phyloP scores from a whole-genome alignment of 805 yeast species.

The Ogataea philodendri region DNA sequence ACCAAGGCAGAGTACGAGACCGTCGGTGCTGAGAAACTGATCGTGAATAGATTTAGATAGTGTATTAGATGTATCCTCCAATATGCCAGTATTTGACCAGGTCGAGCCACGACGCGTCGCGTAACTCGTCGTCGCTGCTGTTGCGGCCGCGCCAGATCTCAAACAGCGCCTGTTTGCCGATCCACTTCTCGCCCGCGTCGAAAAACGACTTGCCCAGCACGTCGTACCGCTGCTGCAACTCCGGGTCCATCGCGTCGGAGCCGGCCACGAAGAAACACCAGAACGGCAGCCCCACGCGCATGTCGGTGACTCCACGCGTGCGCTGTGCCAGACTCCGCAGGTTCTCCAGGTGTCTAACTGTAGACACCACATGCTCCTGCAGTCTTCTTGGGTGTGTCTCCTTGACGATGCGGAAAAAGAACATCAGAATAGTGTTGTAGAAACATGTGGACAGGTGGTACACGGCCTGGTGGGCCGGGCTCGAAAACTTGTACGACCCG shows the following conservation, averaged over 20 bases:
- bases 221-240: slow-evolving; percentile 35
- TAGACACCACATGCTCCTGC: slow-evolving; percentile 36
- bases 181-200: slow-evolving; percentile 46
- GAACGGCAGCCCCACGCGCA: slow-evolving; percentile 40
- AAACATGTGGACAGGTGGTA: slow-evolving; percentile 40
- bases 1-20: slow-evolving; percentile 84
- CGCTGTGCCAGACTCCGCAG: slow-evolving; percentile 23
- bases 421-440: slow-evolving; percentile 44
- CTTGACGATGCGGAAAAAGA: slow-evolving; percentile 46
- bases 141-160: slow-evolving; percentile 50
- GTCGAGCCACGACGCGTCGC: slow-evolving; percentile 49
- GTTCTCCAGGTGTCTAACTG: slow-evolving; percentile 38
- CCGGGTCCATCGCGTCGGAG: slow-evolving; percentile 36
- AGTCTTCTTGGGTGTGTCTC: slow-evolving; percentile 36
- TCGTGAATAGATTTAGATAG: slow-evolving; percentile 79
- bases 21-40: slow-evolving; percentile 77
- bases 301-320: slow-evolving; percentile 20
- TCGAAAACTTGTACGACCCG: slow-evolving; percentile 30
- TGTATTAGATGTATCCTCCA: slow-evolving; percentile 29
- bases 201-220: slow-evolving; percentile 34
- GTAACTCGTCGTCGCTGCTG: slow-evolving; percentile 20
- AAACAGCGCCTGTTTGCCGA: slow-evolving; percentile 50
- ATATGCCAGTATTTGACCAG: slow-evolving; percentile 54
- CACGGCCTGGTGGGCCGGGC: slow-evolving; percentile 41
- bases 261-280: slow-evolving; percentile 50